Conservation (phyloP, 148 eudicot genomes). For the Cornus controversa region DNA sequence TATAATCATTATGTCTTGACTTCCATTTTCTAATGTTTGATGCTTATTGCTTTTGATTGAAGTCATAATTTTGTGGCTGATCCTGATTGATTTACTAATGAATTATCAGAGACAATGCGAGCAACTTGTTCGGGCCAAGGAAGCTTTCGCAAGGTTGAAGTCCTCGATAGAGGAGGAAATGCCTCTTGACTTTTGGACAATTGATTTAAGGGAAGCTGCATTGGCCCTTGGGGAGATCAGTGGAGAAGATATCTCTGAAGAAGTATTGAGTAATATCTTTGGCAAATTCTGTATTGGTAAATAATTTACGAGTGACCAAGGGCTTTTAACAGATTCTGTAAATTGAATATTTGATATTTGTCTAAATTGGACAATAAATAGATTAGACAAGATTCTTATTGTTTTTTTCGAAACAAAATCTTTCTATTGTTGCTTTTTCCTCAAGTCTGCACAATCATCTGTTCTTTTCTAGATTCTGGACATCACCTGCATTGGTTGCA, state of each 20-base stretch:
- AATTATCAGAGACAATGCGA: constrained; percentile 81
- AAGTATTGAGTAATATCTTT: constrained; percentile 78
- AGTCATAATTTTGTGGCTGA: neutral
- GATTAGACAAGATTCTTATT: no score
- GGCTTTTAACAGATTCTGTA: neutral
- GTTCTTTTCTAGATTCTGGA: no score
- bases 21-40: no score
- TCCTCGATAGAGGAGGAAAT: constrained; percentile 68
- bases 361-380: no score
- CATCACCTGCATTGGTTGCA: no score
- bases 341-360: neutral
- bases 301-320: constrained; percentile 10
- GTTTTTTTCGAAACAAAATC: no score
- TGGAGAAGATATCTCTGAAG: constrained; percentile 91
- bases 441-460: no score
- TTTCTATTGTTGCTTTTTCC: no score
- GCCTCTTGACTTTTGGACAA: constrained; percentile 90
- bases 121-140: constrained; percentile 85
- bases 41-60: neutral
- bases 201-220: constrained; percentile 88
- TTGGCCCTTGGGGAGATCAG: constrained; percentile 84
- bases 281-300: constrained; percentile 87
- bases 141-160: constrained; percentile 70
- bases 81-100: neutral
- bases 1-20: no score